Percentiles rank a stretch among this genome's conserved stretches.
Conservation (phyloP, 2,329 filamentous ascomycete genomes). For the Aspergillus pseudonomiae region DNA sequence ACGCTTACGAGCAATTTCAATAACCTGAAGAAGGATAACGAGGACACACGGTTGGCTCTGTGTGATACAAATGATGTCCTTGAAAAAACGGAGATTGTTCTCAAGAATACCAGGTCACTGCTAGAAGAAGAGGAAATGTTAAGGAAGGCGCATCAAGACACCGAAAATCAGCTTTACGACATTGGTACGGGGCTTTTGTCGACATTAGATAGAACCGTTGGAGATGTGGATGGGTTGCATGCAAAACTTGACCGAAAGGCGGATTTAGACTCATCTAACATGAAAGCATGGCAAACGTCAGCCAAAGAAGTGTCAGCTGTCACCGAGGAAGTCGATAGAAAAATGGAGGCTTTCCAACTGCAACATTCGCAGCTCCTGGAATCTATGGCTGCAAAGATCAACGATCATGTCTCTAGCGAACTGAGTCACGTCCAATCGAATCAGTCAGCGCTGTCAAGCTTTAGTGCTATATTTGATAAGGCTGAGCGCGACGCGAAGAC, state of each 20-base stretch:
- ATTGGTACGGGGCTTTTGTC: slow-evolving; percentile 77
- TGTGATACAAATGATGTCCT: slow-evolving; percentile 80
- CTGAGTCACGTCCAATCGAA: slow-evolving; percentile 70
- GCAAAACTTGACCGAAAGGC: slow-evolving; percentile 86
- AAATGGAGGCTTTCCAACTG: slow-evolving; percentile 70
- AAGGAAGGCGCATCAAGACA: slow-evolving; percentile 81
- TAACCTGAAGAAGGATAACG: slow-evolving; percentile 85
- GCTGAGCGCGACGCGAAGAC: slow-evolving; percentile 68
- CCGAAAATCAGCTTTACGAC: slow-evolving; percentile 73
- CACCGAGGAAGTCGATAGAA: slow-evolving; percentile 74
- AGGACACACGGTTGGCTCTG: slow-evolving; percentile 70
- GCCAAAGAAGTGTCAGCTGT: slow-evolving; percentile 75
- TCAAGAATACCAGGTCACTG: slow-evolving; percentile 73
- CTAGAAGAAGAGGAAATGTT: slow-evolving; percentile 79
- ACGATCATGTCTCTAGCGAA: slow-evolving; percentile 74
- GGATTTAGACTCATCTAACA: slow-evolving; percentile 78
- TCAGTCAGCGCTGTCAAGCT: slow-evolving; percentile 70
- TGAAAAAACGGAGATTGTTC: slow-evolving; percentile 83
- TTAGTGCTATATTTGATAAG: slow-evolving; percentile 67
- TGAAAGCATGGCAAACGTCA: slow-evolving; percentile 75
- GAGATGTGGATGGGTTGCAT: slow-evolving; percentile 78
- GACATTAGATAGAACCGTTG: slow-evolving; percentile 75
- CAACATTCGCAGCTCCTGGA: slow-evolving; percentile 74
- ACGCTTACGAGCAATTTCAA: slow-evolving; percentile 84
- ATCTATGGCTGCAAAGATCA: slow-evolving; percentile 71